Evolutionary conservation across 2,329 filamentous ascomycete species (phyloP).

Genomic region (Pestalotiopsis sp.): DNA sequence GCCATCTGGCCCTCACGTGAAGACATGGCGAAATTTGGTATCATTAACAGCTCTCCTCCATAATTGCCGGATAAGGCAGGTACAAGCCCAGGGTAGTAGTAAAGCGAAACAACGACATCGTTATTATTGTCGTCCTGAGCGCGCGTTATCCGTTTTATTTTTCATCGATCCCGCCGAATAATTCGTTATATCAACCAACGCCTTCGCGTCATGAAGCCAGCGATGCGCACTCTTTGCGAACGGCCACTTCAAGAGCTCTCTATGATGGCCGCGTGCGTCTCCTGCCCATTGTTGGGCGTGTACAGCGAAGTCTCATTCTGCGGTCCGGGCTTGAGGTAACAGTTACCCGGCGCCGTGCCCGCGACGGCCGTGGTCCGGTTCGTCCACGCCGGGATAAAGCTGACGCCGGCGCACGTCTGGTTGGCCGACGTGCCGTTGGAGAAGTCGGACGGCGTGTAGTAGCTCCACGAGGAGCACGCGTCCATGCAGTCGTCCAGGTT

Average conservation of each 20-base stretch:
- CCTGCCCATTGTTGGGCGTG: slow-evolving; percentile 32
- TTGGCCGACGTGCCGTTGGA: slow-evolving; percentile 27
- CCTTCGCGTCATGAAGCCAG: not conserved
- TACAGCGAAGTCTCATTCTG: slow-evolving; percentile 30
- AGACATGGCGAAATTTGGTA: too few relatives aligned
- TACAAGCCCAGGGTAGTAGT: too few relatives aligned
- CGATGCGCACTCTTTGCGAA: not conserved
- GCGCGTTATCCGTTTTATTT: too few relatives aligned
- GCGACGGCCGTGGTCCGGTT: slow-evolving; percentile 31
- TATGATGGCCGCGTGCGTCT: slow-evolving; percentile 37
- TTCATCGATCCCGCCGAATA: too few relatives aligned
- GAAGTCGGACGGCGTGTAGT: slow-evolving; percentile 27
- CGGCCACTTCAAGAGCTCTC: not conserved
- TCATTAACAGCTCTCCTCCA: too few relatives aligned
- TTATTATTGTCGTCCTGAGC: too few relatives aligned
- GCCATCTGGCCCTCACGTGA: too few relatives aligned
- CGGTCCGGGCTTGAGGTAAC: slow-evolving; percentile 43
- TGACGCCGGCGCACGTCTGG: slow-evolving; percentile 38
- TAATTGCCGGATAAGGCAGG: too few relatives aligned
- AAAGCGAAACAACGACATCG: too few relatives aligned
- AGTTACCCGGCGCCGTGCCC: slow-evolving; percentile 42
- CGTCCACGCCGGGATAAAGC: slow-evolving; percentile 45
- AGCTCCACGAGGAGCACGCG: slow-evolving; percentile 42
- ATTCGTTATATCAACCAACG: not conserved
- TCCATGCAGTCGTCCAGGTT: slow-evolving; percentile 48